A percentile compares a stretch with the other conserved stretches of the same genome.
These are phyloP conservation scores for Dipteronia sinensis DNA, from an alignment of 345 rosid genomes.

Conservation along the genomic window DNA sequence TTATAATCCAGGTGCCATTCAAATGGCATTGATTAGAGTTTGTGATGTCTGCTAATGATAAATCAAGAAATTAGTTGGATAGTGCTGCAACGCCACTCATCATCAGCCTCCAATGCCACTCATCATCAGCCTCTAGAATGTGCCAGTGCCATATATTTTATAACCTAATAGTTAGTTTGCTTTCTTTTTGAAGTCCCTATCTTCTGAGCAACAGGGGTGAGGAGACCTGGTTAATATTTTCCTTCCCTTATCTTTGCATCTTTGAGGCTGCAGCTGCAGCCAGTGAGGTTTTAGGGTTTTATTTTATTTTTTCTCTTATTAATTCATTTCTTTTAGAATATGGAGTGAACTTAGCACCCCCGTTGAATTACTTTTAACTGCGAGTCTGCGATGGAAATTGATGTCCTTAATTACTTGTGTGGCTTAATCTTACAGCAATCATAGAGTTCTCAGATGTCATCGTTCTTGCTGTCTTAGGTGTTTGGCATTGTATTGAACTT, in stretches of 20 bases:
- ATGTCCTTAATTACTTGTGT: background rate
- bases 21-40: background rate
- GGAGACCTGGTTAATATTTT: background rate
- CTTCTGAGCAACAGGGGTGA: background rate
- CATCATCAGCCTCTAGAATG: background rate
- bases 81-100: background rate
- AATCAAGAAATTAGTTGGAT: background rate
- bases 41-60: background rate
- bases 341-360: background rate
- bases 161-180: background rate
- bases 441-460: background rate
- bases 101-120: background rate
- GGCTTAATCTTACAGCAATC: background rate
- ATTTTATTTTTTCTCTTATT: background rate
- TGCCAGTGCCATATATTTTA: background rate
- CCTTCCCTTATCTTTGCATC: background rate
- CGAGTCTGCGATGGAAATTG: background rate
- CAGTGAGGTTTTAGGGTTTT: too few relatives aligned
- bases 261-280: background rate
- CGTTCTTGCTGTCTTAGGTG: background rate
- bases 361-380: background rate
- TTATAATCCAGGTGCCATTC: background rate
- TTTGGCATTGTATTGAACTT: background rate
- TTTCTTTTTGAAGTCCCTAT: background rate
- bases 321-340: background rate